Evolutionary conservation across 176 grass and related monocot genomes (phyloP), one percentile per base, ranked within the genome.

Genomic region (Bromus sterilis): DNA sequence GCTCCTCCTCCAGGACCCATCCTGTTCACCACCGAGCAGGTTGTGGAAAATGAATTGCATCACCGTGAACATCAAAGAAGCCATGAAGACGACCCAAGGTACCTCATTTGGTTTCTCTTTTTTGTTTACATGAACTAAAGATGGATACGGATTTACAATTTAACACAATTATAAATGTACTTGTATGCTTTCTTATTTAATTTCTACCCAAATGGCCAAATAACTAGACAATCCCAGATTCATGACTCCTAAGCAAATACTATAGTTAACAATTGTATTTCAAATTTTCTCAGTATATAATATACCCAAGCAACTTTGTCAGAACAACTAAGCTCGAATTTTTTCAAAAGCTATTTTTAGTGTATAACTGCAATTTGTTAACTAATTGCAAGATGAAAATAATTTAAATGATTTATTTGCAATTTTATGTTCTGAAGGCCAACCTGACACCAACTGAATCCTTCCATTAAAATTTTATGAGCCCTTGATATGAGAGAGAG

Each of bases 381-480:
- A 29, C 37, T 3, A 56, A 55, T 28, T 4, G 5, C 36, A n/a
- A 6, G 1, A 43, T 31, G 4, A 48, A 51, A 68, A n/a, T n/a
- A n/a, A n/a, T n/a, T n/a, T n/a, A n/a, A n/a, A n/a, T n/a, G n/a
- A 35, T 69, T 67, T 36, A 44, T 14, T 65, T 44, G 39, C 12
- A 75, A 60, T 39, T 0, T 25, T 51, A 20, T 20, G 49, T 53
- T 69, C 61, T 42, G 40, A 80, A 76, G 15, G 74, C 87, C 40
- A 63, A 97, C 94, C 92, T 97, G 94, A 31, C 91, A 94, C 94
- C 91, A 94, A 82, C 94, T 97, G 75, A 78, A 97, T 36, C 94
- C 94, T 89, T 97, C 94, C 94, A 97, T 97, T 60, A 97, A 91
- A 88, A 97, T 89, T 80, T 97, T 91, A 78, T 97, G 94, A n/a